phyloP scores from a whole-genome alignment of 139 green algal genomes.

The Volvox africanus region DNA sequence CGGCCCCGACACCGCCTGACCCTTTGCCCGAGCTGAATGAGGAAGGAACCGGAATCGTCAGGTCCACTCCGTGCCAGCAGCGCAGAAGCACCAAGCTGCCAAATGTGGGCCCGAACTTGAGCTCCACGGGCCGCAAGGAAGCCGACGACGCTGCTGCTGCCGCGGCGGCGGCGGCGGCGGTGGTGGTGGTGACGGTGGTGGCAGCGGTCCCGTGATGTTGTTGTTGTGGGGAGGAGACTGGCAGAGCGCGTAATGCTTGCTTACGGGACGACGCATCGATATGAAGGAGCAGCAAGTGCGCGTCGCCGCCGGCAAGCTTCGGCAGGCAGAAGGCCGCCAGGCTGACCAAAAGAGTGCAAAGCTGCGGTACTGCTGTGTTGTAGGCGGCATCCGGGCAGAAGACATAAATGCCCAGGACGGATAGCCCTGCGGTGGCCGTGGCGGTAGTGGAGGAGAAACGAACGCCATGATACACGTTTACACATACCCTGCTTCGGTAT shows the following conservation, averaged over 20 bases:
- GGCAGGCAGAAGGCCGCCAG: constrained; percentile 37
- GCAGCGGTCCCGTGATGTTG: too few species aligned
- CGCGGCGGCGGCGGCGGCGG: background rate
- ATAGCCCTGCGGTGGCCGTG: constrained; percentile 38
- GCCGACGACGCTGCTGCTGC: background rate
- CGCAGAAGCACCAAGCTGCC: constrained; percentile 26
- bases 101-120: constrained; percentile 49
- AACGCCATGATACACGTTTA: background rate
- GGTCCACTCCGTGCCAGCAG: constrained; percentile 52
- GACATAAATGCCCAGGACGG: constrained; percentile 68
- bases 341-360: constrained; percentile 34
- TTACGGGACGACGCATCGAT: constrained; percentile 54
- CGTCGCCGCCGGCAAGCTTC: background rate
- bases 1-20: background rate
- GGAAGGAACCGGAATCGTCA: constrained; percentile 30
- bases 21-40: background rate
- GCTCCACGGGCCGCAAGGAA: constrained; percentile 43
- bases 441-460: background rate
- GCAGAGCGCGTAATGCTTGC: constrained; percentile 37
- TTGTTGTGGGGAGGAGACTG: background rate
- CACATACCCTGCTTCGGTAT: background rate
- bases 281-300: constrained; percentile 64
- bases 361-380: constrained; percentile 33
- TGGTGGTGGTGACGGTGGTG: background rate
- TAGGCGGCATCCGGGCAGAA: constrained; percentile 52